phyloP scores from a whole-genome alignment of 139 green algal genomes.

The Closterium sp. region DNA sequence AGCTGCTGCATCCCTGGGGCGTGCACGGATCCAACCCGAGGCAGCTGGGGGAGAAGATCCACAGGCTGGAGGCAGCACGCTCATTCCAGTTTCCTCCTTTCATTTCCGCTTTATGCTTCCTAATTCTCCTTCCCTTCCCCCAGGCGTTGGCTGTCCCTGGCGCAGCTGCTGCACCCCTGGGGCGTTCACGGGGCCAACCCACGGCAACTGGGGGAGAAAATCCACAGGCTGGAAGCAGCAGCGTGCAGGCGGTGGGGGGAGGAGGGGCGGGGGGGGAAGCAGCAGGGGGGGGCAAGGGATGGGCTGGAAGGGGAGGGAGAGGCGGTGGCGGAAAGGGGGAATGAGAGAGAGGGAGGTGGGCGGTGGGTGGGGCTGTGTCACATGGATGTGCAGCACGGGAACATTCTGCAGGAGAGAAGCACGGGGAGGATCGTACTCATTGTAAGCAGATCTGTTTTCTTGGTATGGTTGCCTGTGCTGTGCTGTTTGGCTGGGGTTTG shows the following conservation, averaged over 20 bases:
- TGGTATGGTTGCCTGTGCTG: too few species aligned
- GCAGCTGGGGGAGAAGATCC: too few species aligned
- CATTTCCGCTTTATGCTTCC: too few species aligned
- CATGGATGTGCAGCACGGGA: conserved; percentile 51
- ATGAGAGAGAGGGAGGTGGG: not conserved
- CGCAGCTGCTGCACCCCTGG: not conserved
- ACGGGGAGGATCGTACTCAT: conserved; percentile 8
- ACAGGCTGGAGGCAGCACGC: too few species aligned
- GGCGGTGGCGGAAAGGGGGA: too few species aligned
- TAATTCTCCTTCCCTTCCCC: not conserved
- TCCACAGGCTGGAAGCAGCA: not conserved
- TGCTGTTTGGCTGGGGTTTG: too few species aligned
- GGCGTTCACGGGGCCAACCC: not conserved
- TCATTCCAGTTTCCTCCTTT: too few species aligned
- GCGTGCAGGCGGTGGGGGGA: not conserved
- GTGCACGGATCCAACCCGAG: not conserved
- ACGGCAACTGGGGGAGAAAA: not conserved
- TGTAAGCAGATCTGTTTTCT: not conserved
- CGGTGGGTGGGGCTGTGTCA: conserved; percentile 42
- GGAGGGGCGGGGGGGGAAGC: not conserved
- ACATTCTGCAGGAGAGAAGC: conserved; percentile 31
- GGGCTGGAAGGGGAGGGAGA: not conserved
- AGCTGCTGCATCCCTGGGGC: not conserved
- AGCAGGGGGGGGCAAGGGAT: not conserved
- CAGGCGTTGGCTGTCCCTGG: not conserved